Evolutionary conservation across 306 rosid genomes (phyloP).

Genomic region (Pachyrhizus erosus): DNA sequence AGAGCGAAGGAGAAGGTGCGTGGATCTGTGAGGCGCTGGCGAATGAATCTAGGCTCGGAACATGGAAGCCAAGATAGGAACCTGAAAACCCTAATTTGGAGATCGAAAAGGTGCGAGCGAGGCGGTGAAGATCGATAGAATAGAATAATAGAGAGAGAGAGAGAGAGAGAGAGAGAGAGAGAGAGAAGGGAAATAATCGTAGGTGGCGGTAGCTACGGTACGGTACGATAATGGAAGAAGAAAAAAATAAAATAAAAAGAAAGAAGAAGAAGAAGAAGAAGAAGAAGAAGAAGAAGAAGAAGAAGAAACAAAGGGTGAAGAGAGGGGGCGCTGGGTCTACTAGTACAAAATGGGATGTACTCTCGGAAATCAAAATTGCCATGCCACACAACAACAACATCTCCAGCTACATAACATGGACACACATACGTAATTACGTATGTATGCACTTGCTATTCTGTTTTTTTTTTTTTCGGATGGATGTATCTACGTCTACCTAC

Average conservation of each 20-base stretch:
- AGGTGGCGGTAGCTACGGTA: not conserved
- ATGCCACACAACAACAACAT: not conserved
- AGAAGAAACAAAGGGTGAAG: not conserved
- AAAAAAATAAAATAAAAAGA: too few relatives aligned
- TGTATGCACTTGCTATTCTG: too few relatives aligned
- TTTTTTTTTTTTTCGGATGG: not conserved
- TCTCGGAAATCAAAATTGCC: slow-evolving; percentile 32
- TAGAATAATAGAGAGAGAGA: not conserved
- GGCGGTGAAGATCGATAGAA: not conserved
- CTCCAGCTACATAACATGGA: not conserved
- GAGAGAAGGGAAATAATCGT: slow-evolving; percentile 29
- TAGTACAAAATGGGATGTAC: slow-evolving; percentile 37
- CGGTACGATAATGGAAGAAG: slow-evolving; percentile 6
- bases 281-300: too few relatives aligned
- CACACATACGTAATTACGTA: not conserved
- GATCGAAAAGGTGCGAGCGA: slow-evolving; percentile 5
- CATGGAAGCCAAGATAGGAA: not conserved
- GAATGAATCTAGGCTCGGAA: not conserved
- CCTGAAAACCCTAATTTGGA: slow-evolving; percentile 11
- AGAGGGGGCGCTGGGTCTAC: slow-evolving; percentile 4
- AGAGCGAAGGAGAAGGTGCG: too few relatives aligned
- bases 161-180: slow-evolving; percentile 1
- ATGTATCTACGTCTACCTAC: not conserved
- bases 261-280: too few relatives aligned
- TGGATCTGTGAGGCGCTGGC: slow-evolving; percentile 17